Evolutionary conservation across 768 basidiomycete species (phyloP), one percentile per base, ranked within the genome.

Genomic region (Boletellus ananiceps): DNA sequence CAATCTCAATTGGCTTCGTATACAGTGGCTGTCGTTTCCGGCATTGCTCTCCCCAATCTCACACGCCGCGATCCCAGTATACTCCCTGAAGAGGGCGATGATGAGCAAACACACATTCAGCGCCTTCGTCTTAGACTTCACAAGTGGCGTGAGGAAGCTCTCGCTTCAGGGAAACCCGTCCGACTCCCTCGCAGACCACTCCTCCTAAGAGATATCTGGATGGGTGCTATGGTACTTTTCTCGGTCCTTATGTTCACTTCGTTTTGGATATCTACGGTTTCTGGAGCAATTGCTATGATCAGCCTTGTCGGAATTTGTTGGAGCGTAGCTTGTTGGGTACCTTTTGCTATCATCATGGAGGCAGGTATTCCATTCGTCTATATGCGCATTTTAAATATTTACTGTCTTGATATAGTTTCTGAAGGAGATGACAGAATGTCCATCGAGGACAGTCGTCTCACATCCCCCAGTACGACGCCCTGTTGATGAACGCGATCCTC

Each of bases 311-410:
- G 94, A 37, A 86, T 96, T 33, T 94, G 88, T 66, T 97, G 94
- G 94, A 90, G 93, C 9, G 90, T 96, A 35, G 91, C 94, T n/a
- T 91, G 89, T 71, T 96, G 94, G 94, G 90, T 91, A 14, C 93
- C 93, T 2, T 96, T 96, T 57, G 88, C 93, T 16, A 93, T 96
- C 60, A 91, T 97, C 69, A 97, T 97, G 93, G 93, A 94, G 81
- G 92, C 81, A 55, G 43, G 78, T 58, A 4, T 23, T 88, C 76
- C 83, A 83, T 31, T 53, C 8, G 2, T 31, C 32, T n/a, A 40
- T 9, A 36, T 43, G 33, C 14, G 19, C n/a, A 14, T 49, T 27
- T 19, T 15, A n/a, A 37, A 18, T 37, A 18, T 33, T 47, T 32
- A 65, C 27, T 0, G 7, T 19, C 36, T 40, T 18, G 16, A 36